These are phyloP conservation scores for Tuber indicum DNA, from an alignment of 495 filamentous ascomycete genomes.

Conservation along the genomic window DNA sequence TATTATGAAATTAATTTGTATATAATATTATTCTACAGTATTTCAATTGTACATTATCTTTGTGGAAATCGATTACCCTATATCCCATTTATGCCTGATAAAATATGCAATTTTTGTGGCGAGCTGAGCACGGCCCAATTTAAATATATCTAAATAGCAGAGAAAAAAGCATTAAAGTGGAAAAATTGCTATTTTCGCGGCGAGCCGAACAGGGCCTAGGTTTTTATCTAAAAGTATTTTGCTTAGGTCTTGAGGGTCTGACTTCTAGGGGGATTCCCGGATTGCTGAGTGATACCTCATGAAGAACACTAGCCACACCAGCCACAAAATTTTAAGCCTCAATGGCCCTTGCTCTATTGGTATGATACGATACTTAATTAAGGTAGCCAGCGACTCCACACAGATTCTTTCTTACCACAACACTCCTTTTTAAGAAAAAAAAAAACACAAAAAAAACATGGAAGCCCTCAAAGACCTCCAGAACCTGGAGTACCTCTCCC, in stretches of 20 bases:
- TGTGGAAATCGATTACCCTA: no score
- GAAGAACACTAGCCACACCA: not conserved
- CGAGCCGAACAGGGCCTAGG: no score
- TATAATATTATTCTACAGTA: no score
- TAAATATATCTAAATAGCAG: no score
- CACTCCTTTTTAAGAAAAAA: not conserved
- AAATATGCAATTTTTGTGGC: no score
- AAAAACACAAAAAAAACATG: conserved; percentile 21
- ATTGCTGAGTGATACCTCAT: not conserved
- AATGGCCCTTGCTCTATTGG: not conserved
- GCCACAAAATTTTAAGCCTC: not conserved
- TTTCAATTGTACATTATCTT: no score
- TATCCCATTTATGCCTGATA: no score
- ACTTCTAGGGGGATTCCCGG: not conserved
- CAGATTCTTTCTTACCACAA: not conserved
- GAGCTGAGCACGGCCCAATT: no score
- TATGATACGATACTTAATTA: not conserved
- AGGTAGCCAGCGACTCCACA: not conserved
- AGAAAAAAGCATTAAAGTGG: no score
- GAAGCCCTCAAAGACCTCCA: conserved; percentile 77
- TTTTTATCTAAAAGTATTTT: not conserved
- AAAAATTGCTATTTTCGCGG: no score
- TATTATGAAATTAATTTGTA: no score
- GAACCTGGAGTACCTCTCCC: conserved; percentile 81
- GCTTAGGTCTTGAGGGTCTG: not conserved